Evolutionary conservation across 768 basidiomycete genomes (phyloP), one percentile per base, ranked within the genome.

Genomic region (Calvatia gigantea): DNA sequence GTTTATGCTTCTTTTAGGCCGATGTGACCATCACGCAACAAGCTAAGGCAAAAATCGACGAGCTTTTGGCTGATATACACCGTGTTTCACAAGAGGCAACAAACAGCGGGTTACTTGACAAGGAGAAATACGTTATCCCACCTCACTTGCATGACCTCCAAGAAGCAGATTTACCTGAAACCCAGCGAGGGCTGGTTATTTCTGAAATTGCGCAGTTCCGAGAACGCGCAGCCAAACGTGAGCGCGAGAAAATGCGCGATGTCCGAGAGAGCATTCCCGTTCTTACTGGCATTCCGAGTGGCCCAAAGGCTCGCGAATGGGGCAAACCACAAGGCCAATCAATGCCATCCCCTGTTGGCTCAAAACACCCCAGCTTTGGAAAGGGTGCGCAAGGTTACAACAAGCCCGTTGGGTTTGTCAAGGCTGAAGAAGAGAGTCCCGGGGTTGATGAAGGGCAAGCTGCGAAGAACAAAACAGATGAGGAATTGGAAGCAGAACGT

Each of bases 141-240:
- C 91, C 92, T n/a, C 97, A 99, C 72, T 80, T 98, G 17, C 92
- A 93, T 71, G 97, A 98, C 72, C 79, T 99, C 39, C 90, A 94
- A 66, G 94, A 97, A 73, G 91, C 94, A 50, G 97, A 99, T 66
- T 82, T 99, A 39, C 96, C 97, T 21, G 97, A 99, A 73, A 91
- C 91, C 0, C 84, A 82, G 59, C 88, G 96, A 32, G 93, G 90
- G 4, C 86, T 94, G 51, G 94, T 98, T 58, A 91, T 98, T 59
- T 92, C 91, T 28, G 94, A 98, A 67, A 99, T 99, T 58, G 94
- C 94, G 0, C 87, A 93, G 62, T 99, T 99, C 71, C 84, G 97
- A 56, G 94, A 98, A 71, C 85, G 91, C 19, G 91, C 94, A 0
- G 93, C 92, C 7, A 95, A 94, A 71, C 76, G 89, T 32, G 94